Evolutionary conservation across 345 rosid genomes (phyloP).

Genomic region (Carallia brachiata): DNA sequence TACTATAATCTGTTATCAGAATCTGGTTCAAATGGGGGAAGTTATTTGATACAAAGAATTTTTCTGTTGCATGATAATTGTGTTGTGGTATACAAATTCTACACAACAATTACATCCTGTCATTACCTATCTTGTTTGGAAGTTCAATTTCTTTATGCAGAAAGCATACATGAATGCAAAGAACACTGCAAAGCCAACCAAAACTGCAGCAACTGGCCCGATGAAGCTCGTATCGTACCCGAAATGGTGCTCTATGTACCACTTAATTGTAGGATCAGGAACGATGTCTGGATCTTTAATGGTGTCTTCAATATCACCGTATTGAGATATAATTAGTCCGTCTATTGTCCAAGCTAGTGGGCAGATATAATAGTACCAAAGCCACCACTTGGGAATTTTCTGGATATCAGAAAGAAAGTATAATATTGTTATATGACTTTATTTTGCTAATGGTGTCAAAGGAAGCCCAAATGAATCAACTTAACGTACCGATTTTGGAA

Average conservation of each 20-base stretch:
- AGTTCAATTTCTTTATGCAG: slow-evolving; percentile 68
- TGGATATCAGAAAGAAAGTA: slow-evolving; percentile 20
- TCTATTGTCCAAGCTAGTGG: slow-evolving; percentile 78
- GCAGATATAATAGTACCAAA: slow-evolving; percentile 92
- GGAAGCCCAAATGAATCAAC: neutral
- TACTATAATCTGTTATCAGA: too few species aligned
- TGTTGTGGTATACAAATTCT: too few species aligned
- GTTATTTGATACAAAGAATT: too few species aligned
- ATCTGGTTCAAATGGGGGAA: too few species aligned
- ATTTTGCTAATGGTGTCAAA: neutral
- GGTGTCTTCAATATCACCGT: slow-evolving; percentile 43
- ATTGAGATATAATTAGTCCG: slow-evolving; percentile 54
- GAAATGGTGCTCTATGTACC: slow-evolving; percentile 44
- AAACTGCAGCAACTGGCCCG: slow-evolving; percentile 56
- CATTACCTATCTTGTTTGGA: slow-evolving; percentile 54
- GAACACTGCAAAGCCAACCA: slow-evolving; percentile 58
- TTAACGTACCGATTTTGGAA: slow-evolving; percentile 66
- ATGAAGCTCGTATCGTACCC: slow-evolving; percentile 73
- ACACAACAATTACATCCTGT: too few species aligned
- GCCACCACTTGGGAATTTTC: slow-evolving; percentile 85
- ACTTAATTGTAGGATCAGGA: slow-evolving; percentile 31
- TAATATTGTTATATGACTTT: neutral
- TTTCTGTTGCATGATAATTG: too few species aligned
- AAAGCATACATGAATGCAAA: slow-evolving; percentile 77
- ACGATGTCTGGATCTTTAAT: slow-evolving; percentile 43